Evolutionary conservation across 2,329 filamentous ascomycete genomes (phyloP).

Genomic region (Pseudopyricularia cyperi): DNA sequence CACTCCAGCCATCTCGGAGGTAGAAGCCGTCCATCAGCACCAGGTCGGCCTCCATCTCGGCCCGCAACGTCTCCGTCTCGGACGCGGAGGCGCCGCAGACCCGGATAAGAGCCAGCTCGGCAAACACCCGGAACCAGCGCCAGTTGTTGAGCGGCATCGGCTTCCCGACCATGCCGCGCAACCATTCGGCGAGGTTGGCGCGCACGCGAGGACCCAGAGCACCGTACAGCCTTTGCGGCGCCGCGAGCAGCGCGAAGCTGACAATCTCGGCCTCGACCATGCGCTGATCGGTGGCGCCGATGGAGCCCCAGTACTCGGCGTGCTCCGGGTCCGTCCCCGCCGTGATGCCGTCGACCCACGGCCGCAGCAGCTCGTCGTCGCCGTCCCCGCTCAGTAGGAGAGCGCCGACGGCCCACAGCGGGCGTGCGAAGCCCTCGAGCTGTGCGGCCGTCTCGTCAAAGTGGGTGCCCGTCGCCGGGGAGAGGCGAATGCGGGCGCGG

Average conservation of each 20-base stretch:
- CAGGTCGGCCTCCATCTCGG: constrained; percentile 3
- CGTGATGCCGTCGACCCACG: constrained; percentile 19
- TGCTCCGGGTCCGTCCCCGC: constrained; percentile 19
- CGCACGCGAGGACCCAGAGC: constrained; percentile 3
- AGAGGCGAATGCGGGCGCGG: constrained; percentile 21
- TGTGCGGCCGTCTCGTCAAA: constrained; percentile 31
- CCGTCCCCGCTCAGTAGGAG: constrained; percentile 1
- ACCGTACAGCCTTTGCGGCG: constrained; percentile 22
- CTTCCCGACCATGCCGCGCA: constrained; percentile 6
- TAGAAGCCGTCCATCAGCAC: constrained; percentile 8
- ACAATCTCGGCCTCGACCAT: constrained; percentile 43
- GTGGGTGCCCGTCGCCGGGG: constrained; percentile 22
- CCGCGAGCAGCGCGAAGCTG: constrained; percentile 30
- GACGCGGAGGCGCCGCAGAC: not conserved
- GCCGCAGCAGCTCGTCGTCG: constrained; percentile 3
- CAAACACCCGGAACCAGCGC: constrained; percentile 9
- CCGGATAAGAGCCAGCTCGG: constrained; percentile 6
- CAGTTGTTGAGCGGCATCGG: constrained; percentile 9
- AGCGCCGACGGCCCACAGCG: constrained; percentile 15
- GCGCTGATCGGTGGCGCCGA: constrained; percentile 31
- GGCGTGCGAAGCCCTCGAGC: constrained; percentile 29
- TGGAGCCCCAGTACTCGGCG: constrained; percentile 31
- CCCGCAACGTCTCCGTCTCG: not conserved
- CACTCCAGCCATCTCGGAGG: constrained; percentile 7
- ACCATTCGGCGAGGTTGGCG: constrained; percentile 12